phyloP scores from a whole-genome alignment of 2,329 filamentous ascomycete species.

The Exophiala bonariae region DNA sequence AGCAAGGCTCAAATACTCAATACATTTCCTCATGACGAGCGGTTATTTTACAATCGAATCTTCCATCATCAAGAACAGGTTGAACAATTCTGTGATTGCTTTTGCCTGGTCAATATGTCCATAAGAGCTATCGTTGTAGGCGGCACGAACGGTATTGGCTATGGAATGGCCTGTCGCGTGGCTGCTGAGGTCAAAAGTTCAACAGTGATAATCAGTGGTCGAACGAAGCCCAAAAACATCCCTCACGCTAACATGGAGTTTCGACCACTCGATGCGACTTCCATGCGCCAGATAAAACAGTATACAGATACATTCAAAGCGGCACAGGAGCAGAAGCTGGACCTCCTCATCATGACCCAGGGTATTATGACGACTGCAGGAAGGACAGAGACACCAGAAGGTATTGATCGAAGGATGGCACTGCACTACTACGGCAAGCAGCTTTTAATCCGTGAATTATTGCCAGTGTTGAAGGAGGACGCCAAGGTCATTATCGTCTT shows the following conservation, averaged over 20 bases:
- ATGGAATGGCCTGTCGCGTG: constrained; percentile 38
- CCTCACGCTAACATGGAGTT: constrained; percentile 10
- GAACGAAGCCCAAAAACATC: constrained; percentile 31
- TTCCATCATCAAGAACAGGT: too few species aligned
- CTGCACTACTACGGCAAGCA: constrained; percentile 51
- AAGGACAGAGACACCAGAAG: constrained; percentile 43
- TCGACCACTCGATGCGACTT: constrained; percentile 8
- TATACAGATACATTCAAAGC: constrained; percentile 12
- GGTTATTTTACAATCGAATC: too few species aligned
- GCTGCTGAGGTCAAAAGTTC: constrained; percentile 31
- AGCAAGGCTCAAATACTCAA: too few species aligned
- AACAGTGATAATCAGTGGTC: constrained; percentile 36
- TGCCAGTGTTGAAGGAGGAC: constrained; percentile 36
- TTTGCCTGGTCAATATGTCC: not conserved
- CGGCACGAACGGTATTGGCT: constrained; percentile 39
- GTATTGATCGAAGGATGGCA: constrained; percentile 47
- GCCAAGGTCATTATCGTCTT: constrained; percentile 30
- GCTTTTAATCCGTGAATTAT: constrained; percentile 43
- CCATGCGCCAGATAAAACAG: constrained; percentile 10
- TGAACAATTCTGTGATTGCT: too few species aligned
- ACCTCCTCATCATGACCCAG: constrained; percentile 41
- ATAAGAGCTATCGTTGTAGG: constrained; percentile 34
- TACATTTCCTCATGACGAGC: too few species aligned
- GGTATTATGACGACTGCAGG: constrained; percentile 36
- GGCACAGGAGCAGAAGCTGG: constrained; percentile 33